Base-by-base conservation (phyloP, 2,329 filamentous ascomycete species). In the Neophaeococcomyces aloes region DNA sequence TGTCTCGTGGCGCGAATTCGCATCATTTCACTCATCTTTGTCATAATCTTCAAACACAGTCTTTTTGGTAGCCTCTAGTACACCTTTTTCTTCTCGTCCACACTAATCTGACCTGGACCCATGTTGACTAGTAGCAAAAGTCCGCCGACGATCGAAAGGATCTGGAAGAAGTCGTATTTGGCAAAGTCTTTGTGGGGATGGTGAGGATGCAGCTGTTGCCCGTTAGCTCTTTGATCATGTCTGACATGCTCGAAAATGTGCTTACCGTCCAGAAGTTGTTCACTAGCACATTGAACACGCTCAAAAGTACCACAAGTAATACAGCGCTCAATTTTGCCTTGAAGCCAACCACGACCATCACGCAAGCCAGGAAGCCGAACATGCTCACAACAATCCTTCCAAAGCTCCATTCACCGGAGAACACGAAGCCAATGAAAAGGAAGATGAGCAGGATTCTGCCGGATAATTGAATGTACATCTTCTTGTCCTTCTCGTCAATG, bases 151-250 rank as follows among this genome's bases (percentile, higher is more conserved):
- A 98, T 98, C 41, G 91, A 98, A 44, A 98, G 75, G 58, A 96
- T 95, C 74, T 98, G 91, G 81, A 98, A 98, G 75, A 98, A 98
- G 66, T 98, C 91, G 77, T 98, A 98, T 72, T 98, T 98, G 74
- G 91, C 91, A 63, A 98, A 98, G 68, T 98, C 91, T 78, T 96
- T 96, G 76, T 96, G 89, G 38, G 91, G 91, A 72, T 98, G 91
- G 71, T 94, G 85, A 56, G 89, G 83, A 71, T 96, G 89, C 55
- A 98, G 86, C 84, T 94, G 54, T 19, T 13, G n/a, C n/a, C 44
- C 29, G 42, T 46, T 45, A 55, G 36, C 51, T 47, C 3, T 25
- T 14, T 46, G 34, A 4, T 25, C 40, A 41, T 15, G 32, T 37
- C 45, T 3, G 33, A 15, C 18, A 19, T 18, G 13, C 14, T 38